These are phyloP conservation scores for Vaccinium corymbosum DNA, from an alignment of 148 eudicot genomes.

Conservation along the genomic window DNA sequence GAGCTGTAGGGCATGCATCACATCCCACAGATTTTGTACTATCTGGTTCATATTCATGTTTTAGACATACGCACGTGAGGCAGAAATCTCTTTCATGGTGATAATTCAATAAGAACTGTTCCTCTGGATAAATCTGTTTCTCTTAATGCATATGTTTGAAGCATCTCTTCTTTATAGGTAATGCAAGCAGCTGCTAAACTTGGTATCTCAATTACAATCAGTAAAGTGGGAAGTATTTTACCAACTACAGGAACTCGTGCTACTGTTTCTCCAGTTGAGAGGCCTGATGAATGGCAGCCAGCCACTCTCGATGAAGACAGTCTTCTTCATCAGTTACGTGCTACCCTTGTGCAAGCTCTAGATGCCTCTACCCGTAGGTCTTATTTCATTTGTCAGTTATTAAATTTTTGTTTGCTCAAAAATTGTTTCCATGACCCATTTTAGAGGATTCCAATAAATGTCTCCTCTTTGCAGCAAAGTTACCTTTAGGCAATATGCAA, in stretches of 20 bases:
- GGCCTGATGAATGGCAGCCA: slow-evolving; percentile 72
- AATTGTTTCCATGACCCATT: background rate
- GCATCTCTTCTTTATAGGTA: slow-evolving; percentile 43
- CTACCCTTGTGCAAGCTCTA: slow-evolving; percentile 65
- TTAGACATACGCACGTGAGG: background rate
- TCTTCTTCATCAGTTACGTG: slow-evolving; percentile 78
- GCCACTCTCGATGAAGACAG: slow-evolving; percentile 77
- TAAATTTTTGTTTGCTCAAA: background rate
- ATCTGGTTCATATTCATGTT: background rate
- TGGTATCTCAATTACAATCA: slow-evolving; percentile 58
- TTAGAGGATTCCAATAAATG: background rate
- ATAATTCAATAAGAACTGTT: background rate
- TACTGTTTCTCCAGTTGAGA: slow-evolving; percentile 48
- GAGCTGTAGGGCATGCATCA: background rate
- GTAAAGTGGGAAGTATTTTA: slow-evolving; percentile 61
- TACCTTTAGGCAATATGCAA: slow-evolving; percentile 48
- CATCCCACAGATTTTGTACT: background rate
- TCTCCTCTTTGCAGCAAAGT: slow-evolving; percentile 42
- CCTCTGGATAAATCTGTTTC: background rate
- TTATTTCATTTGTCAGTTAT: slow-evolving; percentile 2
- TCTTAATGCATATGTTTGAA: background rate
- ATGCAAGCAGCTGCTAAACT: slow-evolving; percentile 80
- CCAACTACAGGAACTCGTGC: slow-evolving; percentile 44
- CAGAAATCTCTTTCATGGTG: background rate
- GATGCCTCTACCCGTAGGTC: slow-evolving; percentile 63